phyloP scores from a whole-genome alignment of 2,329 filamentous ascomycete species.

The Colletotrichum cereale region DNA sequence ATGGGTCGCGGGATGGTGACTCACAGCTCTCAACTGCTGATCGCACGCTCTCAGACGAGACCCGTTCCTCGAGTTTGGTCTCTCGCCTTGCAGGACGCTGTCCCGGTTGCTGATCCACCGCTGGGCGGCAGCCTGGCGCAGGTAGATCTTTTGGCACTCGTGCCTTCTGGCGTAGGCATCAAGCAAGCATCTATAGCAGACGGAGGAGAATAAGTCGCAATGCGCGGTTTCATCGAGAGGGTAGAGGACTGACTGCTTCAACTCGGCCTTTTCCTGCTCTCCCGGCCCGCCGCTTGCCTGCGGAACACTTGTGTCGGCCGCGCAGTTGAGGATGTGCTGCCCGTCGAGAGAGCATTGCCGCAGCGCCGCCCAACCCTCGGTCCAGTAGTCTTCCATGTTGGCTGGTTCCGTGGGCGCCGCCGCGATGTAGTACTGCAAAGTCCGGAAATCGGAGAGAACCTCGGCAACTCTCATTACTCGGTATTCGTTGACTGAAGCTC shows the following conservation, averaged over 20 bases:
- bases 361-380: slow-evolving; percentile 72
- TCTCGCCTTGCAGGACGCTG: slow-evolving; percentile 64
- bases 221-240: background rate
- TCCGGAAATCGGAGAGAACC: slow-evolving; percentile 71
- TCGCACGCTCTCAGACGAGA: slow-evolving; percentile 67
- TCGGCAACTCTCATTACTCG: slow-evolving; percentile 72
- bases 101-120: slow-evolving; percentile 69
- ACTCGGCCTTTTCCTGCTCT: slow-evolving; percentile 72
- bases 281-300: slow-evolving; percentile 64
- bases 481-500: slow-evolving; percentile 67
- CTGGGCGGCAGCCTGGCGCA: slow-evolving; percentile 71
- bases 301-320: slow-evolving; percentile 71
- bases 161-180: slow-evolving; percentile 73
- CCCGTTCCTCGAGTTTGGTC: slow-evolving; percentile 61
- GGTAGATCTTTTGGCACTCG: slow-evolving; percentile 74
- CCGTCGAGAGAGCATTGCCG: slow-evolving; percentile 73
- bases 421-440: slow-evolving; percentile 72
- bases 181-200: slow-evolving; percentile 60
- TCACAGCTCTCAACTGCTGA: slow-evolving; percentile 67
- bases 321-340: slow-evolving; percentile 74
- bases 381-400: slow-evolving; percentile 70
- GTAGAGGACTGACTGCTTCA: slow-evolving; percentile 66
- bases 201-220: background rate
- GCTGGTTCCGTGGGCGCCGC: slow-evolving; percentile 66
- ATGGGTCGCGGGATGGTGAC: slow-evolving; percentile 44